Conservation (phyloP, 2,329 filamentous ascomycete genomes). For the Plectosphaerella cucumerina region DNA sequence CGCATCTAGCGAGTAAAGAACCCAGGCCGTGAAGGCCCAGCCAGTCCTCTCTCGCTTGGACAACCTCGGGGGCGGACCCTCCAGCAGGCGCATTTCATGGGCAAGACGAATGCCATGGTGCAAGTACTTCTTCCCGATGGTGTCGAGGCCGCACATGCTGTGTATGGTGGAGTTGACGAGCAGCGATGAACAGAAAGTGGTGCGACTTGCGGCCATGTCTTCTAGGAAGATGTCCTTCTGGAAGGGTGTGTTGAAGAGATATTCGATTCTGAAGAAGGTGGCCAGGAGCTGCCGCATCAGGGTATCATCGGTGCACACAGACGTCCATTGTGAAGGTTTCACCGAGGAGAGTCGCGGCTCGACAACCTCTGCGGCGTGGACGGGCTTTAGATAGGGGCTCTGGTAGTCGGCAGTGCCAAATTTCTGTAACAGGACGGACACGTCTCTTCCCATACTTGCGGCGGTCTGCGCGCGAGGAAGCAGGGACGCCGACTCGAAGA, state of each 20-base stretch:
- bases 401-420: conserved; percentile 7
- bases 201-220: conserved; percentile 15
- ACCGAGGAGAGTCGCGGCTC: conserved; percentile 25
- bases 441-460: too few species aligned
- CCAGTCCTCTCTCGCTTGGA: conserved; percentile 11
- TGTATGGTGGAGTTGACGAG: conserved; percentile 21
- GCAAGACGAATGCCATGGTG: too few species aligned
- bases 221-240: conserved; percentile 22
- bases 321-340: conserved; percentile 22
- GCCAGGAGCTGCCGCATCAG: conserved; percentile 18
- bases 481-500: too few species aligned
- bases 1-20: conserved; percentile 28
- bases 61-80: not conserved
- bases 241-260: conserved; percentile 14
- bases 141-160: too few species aligned
- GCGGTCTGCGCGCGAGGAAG: conserved; percentile 1
- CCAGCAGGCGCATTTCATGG: too few species aligned
- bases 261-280: conserved; percentile 16
- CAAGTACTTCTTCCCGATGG: too few species aligned
- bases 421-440: too few species aligned
- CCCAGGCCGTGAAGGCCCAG: conserved; percentile 28
- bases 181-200: conserved; percentile 18
- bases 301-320: conserved; percentile 17
- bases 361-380: conserved; percentile 26
- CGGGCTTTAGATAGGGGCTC: conserved; percentile 28